phyloP scores from a whole-genome alignment of 139 green algal species.

The Astrephomene gubernaculifera region DNA sequence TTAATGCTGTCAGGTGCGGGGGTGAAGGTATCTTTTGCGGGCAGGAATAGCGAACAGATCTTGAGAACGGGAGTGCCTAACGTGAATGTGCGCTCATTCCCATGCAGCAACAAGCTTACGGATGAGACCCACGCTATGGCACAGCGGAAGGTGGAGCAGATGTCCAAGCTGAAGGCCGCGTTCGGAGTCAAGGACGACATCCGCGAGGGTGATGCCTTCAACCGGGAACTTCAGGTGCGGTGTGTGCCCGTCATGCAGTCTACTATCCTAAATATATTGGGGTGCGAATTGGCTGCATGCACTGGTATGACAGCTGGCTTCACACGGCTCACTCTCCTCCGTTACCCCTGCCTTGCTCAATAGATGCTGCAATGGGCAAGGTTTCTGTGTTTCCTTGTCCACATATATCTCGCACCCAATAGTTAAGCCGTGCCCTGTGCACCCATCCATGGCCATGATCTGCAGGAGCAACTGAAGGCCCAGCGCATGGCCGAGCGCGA shows the following conservation, averaged over 20 bases:
- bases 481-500: conserved; percentile 43
- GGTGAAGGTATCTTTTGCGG: not conserved
- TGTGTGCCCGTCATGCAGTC: too few relatives aligned
- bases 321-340: too few relatives aligned
- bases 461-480: conserved; percentile 41
- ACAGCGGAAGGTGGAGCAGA: conserved; percentile 78
- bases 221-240: conserved; percentile 86
- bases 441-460: too few relatives aligned
- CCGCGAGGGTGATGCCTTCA: conserved; percentile 93
- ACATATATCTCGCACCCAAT: too few relatives aligned
- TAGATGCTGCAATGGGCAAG: too few relatives aligned
- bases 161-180: conserved; percentile 79
- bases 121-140: conserved; percentile 49
- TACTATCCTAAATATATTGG: too few relatives aligned
- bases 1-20: conserved; percentile 14
- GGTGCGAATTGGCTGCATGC: too few relatives aligned
- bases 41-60: not conserved
- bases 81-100: not conserved
- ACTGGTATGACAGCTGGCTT: too few relatives aligned
- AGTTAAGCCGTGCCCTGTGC: too few relatives aligned
- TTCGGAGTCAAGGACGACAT: conserved; percentile 72
- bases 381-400: too few relatives aligned
- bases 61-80: not conserved
- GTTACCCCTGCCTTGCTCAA: too few relatives aligned
- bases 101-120: conserved; percentile 35